phyloP scores from a whole-genome alignment of 768 basidiomycete genomes.

The Neoboletus magnificus region DNA sequence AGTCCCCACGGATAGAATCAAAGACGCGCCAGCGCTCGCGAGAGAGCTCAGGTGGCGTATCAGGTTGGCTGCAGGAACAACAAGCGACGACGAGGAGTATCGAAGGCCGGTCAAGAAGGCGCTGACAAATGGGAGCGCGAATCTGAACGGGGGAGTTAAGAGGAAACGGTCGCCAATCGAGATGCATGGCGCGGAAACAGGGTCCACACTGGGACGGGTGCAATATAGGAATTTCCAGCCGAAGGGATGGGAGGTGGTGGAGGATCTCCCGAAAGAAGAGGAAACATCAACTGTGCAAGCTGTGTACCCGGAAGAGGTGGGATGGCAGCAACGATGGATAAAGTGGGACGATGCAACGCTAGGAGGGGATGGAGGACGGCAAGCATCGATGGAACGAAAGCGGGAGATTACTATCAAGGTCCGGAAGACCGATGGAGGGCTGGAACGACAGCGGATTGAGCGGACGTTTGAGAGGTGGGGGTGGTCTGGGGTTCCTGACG shows the following conservation, averaged over 20 bases:
- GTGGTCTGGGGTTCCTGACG: constrained; percentile 38
- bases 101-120: constrained; percentile 24
- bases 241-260: constrained; percentile 58
- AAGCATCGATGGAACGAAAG: constrained; percentile 43
- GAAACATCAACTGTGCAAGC: constrained; percentile 39
- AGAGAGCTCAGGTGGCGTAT: constrained; percentile 86
- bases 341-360: constrained; percentile 25
- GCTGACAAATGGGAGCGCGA: constrained; percentile 26
- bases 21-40: constrained; percentile 77
- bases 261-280: constrained; percentile 41
- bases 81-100: constrained; percentile 66
- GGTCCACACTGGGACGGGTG: constrained; percentile 20
- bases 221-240: constrained; percentile 68
- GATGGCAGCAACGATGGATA: constrained; percentile 47
- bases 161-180: constrained; percentile 36
- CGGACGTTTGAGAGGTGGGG: constrained; percentile 66
- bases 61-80: constrained; percentile 54
- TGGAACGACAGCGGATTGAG: constrained; percentile 73
- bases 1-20: constrained; percentile 76
- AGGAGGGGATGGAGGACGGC: constrained; percentile 29
- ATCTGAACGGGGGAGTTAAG: constrained; percentile 33
- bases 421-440: constrained; percentile 49
- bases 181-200: constrained; percentile 2
- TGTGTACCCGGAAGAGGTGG: constrained; percentile 37
- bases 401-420: constrained; percentile 55